phyloP scores from a whole-genome alignment of 306 rosid genomes.

The Chamaecrista fasciculata region DNA sequence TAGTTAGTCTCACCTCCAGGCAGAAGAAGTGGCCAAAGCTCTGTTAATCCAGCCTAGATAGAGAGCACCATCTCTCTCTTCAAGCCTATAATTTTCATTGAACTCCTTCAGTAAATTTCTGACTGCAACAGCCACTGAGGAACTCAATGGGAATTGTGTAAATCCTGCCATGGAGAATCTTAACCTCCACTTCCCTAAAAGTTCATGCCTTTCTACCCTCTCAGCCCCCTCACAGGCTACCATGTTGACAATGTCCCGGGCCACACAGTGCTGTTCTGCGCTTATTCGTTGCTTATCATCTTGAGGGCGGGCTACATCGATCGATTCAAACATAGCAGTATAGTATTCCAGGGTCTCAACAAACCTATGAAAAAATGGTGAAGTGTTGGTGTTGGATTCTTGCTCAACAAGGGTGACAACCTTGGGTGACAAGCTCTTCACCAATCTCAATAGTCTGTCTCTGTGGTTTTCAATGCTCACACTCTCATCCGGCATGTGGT shows the following conservation, averaged over 20 bases:
- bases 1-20: constrained; percentile 61
- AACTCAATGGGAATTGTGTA: constrained; percentile 46
- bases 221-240: constrained; percentile 83
- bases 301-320: constrained; percentile 52
- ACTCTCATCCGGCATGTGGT: constrained; percentile 96
- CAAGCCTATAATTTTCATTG: constrained; percentile 48
- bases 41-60: constrained; percentile 70
- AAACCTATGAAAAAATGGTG: constrained; percentile 63
- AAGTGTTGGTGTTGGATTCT: constrained; percentile 92
- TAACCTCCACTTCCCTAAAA: constrained; percentile 65
- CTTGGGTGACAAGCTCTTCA: constrained; percentile 75
- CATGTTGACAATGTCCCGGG: constrained; percentile 93
- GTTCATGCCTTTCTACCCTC: constrained; percentile 88
- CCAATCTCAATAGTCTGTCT: constrained; percentile 71
- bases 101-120: constrained; percentile 45
- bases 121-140: constrained; percentile 41
- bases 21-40: constrained; percentile 64
- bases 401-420: constrained; percentile 82
- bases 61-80: constrained; percentile 49
- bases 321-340: constrained; percentile 83
- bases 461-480: constrained; percentile 79
- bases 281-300: constrained; percentile 62
- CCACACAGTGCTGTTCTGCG: constrained; percentile 82
- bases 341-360: constrained; percentile 65
- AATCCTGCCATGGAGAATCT: constrained; percentile 85